Evolutionary conservation across 306 rosid species (phyloP).

Genomic region (Prunus kanzakura): DNA sequence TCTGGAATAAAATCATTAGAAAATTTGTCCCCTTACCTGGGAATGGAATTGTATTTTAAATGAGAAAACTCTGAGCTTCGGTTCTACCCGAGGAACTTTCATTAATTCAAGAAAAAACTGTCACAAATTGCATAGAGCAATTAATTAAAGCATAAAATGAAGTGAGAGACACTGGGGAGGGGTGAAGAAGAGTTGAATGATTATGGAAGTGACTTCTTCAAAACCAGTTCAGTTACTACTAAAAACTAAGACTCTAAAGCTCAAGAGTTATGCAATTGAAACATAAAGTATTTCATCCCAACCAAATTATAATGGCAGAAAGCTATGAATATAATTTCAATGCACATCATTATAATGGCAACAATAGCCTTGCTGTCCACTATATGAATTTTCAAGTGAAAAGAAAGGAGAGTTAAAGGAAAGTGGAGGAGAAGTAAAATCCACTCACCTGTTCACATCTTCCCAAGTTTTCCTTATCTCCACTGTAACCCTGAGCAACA

Average conservation of each 20-base stretch:
- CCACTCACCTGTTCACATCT: constrained; percentile 79
- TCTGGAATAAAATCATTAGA: constrained; percentile 17
- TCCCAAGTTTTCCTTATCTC: constrained; percentile 86
- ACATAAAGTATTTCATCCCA: background rate
- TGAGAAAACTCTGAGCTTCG: constrained; percentile 86
- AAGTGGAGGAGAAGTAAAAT: constrained; percentile 5
- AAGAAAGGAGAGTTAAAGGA: background rate
- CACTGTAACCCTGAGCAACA: constrained; percentile 59
- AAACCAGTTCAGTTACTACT: background rate
- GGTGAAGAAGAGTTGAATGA: background rate
- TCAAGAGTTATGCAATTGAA: background rate
- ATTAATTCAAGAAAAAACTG: constrained; percentile 85
- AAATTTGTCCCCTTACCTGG: constrained; percentile 59
- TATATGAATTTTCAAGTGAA: background rate
- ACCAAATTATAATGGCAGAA: background rate
- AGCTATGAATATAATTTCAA: background rate
- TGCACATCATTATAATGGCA: constrained; percentile 1
- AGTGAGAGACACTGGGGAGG: background rate
- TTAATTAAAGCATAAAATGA: constrained; percentile 27
- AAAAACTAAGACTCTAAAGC: background rate
- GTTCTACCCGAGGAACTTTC: constrained; percentile 92
- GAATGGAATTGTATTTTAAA: constrained; percentile 77
- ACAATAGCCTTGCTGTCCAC: constrained; percentile 5
- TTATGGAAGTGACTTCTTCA: background rate
- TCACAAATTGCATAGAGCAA: constrained; percentile 23